phyloP scores from a whole-genome alignment of 2,329 filamentous ascomycete species.

The Fusarium sp. region DNA sequence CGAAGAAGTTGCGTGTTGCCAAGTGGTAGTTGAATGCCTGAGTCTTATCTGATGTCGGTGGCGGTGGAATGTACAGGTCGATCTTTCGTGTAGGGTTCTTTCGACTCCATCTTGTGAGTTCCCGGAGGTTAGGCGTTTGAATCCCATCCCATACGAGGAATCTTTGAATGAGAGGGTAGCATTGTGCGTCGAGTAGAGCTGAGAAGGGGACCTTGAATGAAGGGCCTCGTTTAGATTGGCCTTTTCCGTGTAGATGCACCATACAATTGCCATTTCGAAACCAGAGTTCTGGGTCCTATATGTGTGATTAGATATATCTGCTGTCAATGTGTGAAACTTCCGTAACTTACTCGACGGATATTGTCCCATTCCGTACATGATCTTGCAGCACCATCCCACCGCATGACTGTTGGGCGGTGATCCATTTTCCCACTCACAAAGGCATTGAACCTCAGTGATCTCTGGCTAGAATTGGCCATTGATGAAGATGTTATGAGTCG shows the following conservation, averaged over 20 bases:
- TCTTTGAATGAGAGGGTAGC: conserved; percentile 69
- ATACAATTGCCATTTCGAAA: conserved; percentile 75
- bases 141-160: conserved; percentile 57
- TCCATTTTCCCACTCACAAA: conserved; percentile 47
- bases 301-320: conserved; percentile 13
- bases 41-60: conserved; percentile 63
- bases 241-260: conserved; percentile 75
- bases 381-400: conserved; percentile 64
- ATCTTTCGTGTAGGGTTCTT: conserved; percentile 52
- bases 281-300: conserved; percentile 80
- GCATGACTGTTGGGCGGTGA: conserved; percentile 52
- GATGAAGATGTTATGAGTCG: not conserved
- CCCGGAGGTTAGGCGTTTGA: conserved; percentile 42
- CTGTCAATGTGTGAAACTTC: not conserved
- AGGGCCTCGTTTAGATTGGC: conserved; percentile 73
- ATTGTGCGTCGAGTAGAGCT: conserved; percentile 68
- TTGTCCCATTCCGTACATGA: conserved; percentile 61
- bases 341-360: conserved; percentile 59
- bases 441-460: conserved; percentile 46
- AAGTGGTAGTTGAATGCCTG: conserved; percentile 73
- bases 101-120: conserved; percentile 52
- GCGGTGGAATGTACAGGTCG: conserved; percentile 79
- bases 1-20: conserved; percentile 80
- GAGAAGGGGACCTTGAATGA: conserved; percentile 75
- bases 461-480: conserved; percentile 33